These are phyloP conservation scores for Pichia scutulata DNA, from an alignment of 805 yeast genomes.

Conservation along the genomic window DNA sequence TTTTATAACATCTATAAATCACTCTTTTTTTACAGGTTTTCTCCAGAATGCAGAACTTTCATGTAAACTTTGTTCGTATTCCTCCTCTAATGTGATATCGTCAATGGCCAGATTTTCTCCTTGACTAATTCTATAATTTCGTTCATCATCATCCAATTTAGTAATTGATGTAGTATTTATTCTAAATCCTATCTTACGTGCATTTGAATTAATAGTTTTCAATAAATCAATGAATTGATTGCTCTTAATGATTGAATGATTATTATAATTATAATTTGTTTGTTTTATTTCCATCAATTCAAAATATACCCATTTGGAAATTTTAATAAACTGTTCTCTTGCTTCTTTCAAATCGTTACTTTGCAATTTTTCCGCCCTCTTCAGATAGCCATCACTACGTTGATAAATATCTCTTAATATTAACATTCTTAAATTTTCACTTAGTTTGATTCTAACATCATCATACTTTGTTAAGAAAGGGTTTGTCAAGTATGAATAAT, in stretches of 20 bases:
- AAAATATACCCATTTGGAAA: constrained; percentile 21
- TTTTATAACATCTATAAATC: background rate
- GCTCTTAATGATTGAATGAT: constrained; percentile 1
- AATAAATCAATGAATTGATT: constrained; percentile 16
- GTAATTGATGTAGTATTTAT: background rate
- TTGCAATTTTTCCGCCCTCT: constrained; percentile 8
- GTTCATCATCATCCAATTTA: background rate
- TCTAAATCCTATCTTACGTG: constrained; percentile 13
- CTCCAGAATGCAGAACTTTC: background rate
- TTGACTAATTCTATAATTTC: background rate
- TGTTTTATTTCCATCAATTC: constrained; percentile 14
- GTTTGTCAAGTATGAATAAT: constrained; percentile 16
- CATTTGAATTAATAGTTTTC: constrained; percentile 12
- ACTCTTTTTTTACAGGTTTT: background rate
- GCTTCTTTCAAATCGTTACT: constrained; percentile 11
- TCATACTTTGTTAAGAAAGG: constrained; percentile 24
- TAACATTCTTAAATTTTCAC: constrained; percentile 12
- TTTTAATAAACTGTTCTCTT: constrained; percentile 8
- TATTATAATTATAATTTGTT: background rate
- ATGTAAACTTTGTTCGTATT: background rate
- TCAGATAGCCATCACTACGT: constrained; percentile 15
- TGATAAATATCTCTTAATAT: constrained; percentile 25
- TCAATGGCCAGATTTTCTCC: constrained; percentile 10
- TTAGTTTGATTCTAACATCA: constrained; percentile 18
- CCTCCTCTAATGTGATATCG: constrained; percentile 3